Evolutionary conservation across 352 stramenopile genomes (phyloP).

Genomic region (Phytophthora chlamydospora): DNA sequence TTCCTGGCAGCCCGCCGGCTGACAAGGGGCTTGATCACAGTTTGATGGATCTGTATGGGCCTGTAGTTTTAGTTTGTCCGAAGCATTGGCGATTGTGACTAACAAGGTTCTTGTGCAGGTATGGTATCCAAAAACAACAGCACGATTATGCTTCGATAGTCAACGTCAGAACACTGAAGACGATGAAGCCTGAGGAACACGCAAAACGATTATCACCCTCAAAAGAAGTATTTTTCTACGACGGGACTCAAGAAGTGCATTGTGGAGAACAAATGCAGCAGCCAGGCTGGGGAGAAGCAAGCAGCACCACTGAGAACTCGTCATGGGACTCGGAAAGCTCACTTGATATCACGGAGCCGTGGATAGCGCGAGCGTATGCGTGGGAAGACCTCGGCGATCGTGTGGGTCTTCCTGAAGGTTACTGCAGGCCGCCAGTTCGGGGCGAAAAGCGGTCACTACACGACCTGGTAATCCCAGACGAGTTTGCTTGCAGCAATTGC

Average conservation of each 20-base stretch:
- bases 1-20: slow-evolving; percentile 14
- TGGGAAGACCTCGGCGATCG: slow-evolving; percentile 57
- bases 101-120: slow-evolving; percentile 13
- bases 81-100: neutral
- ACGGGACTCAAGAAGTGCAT: slow-evolving; percentile 36
- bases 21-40: slow-evolving; percentile 1
- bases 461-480: slow-evolving; percentile 32
- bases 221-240: slow-evolving; percentile 41
- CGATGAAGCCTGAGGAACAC: slow-evolving; percentile 10
- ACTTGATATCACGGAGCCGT: slow-evolving; percentile 32
- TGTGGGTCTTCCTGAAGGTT: slow-evolving; percentile 18
- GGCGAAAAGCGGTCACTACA: slow-evolving; percentile 24
- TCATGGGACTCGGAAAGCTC: slow-evolving; percentile 37
- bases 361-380: slow-evolving; percentile 36
- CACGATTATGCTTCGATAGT: slow-evolving; percentile 1
- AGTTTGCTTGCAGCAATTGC: slow-evolving; percentile 17
- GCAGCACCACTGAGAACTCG: slow-evolving; percentile 44
- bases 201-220: slow-evolving; percentile 2
- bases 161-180: neutral
- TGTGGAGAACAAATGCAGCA: slow-evolving; percentile 13
- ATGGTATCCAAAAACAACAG: slow-evolving; percentile 10
- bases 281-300: slow-evolving; percentile 27
- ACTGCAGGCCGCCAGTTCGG: slow-evolving; percentile 21
- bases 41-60: slow-evolving; percentile 19
- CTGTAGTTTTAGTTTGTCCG: neutral